These are phyloP conservation scores for Phytophthora fragariaefolia DNA, from an alignment of 352 stramenopile genomes.

Conservation along the genomic window DNA sequence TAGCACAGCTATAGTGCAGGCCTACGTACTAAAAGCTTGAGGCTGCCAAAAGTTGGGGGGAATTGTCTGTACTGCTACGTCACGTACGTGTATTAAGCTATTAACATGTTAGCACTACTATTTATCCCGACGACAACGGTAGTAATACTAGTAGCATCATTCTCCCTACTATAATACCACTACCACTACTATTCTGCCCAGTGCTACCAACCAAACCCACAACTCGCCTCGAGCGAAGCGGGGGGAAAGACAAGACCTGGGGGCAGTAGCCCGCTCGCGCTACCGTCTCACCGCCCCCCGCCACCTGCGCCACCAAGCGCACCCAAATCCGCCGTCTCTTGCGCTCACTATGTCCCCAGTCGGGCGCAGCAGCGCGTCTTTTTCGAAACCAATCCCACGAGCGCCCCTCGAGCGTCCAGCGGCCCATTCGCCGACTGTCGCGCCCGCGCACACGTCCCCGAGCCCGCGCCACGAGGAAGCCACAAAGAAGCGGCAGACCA, in stretches of 20 bases:
- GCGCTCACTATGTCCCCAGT: background rate
- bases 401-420: slow-evolving; percentile 1
- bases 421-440: slow-evolving; percentile 28
- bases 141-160: too few species aligned
- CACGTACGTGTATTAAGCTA: too few species aligned
- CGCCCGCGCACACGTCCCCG: background rate
- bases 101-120: too few species aligned
- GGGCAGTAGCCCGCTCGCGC: slow-evolving; percentile 4
- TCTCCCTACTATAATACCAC: too few species aligned
- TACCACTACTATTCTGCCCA: too few species aligned
- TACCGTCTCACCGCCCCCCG: background rate
- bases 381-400: slow-evolving; percentile 33
- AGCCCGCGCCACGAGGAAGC: background rate
- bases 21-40: too few species aligned
- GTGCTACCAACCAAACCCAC: too few species aligned
- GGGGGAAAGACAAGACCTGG: slow-evolving; percentile 23
- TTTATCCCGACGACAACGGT: too few species aligned
- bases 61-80: too few species aligned
- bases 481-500: slow-evolving; percentile 27
- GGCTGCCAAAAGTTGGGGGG: too few species aligned
- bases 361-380: background rate
- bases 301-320: too few species aligned
- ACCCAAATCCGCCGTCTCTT: background rate
- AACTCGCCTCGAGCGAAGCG: background rate
- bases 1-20: too few species aligned